A percentile compares a stretch with the other conserved stretches of the same genome.
phyloP scores from a whole-genome alignment of 352 stramenopile genomes.

The Halophytophthora batemanensis region DNA sequence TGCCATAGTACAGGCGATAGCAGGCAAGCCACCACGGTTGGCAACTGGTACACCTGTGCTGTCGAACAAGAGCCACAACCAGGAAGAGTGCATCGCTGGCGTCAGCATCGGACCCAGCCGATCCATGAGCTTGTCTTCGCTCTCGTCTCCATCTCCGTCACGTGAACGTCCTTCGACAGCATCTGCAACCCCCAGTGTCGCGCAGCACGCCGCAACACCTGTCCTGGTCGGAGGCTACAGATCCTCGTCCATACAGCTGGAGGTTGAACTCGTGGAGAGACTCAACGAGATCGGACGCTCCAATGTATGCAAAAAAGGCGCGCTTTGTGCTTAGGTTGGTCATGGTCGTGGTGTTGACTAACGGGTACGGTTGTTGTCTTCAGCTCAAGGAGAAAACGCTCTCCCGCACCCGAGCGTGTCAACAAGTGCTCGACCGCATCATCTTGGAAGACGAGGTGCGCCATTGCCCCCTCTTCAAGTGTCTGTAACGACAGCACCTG shows the following conservation, averaged over 20 bases:
- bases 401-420: slow-evolving; percentile 47
- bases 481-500: background rate
- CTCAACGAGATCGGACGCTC: slow-evolving; percentile 67
- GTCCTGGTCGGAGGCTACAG: slow-evolving; percentile 41
- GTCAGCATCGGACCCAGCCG: slow-evolving; percentile 18
- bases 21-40: slow-evolving; percentile 1
- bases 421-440: slow-evolving; percentile 45
- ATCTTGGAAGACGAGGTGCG: slow-evolving; percentile 60
- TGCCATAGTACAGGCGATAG: slow-evolving; percentile 3
- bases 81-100: slow-evolving; percentile 23
- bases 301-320: slow-evolving; percentile 28
- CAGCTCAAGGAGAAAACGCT: slow-evolving; percentile 58
- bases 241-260: slow-evolving; percentile 44
- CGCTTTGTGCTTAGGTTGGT: background rate
- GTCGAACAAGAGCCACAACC: slow-evolving; percentile 13
- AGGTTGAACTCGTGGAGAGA: slow-evolving; percentile 60
- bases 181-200: background rate
- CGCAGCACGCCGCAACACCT: slow-evolving; percentile 5
- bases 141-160: slow-evolving; percentile 9
- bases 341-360: background rate
- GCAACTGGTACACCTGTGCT: background rate
- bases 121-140: slow-evolving; percentile 10
- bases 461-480: background rate
- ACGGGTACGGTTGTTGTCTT: slow-evolving; percentile 1
- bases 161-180: background rate